phyloP scores from a whole-genome alignment of 2,329 filamentous ascomycete species.

The Elsinoe perseae region DNA sequence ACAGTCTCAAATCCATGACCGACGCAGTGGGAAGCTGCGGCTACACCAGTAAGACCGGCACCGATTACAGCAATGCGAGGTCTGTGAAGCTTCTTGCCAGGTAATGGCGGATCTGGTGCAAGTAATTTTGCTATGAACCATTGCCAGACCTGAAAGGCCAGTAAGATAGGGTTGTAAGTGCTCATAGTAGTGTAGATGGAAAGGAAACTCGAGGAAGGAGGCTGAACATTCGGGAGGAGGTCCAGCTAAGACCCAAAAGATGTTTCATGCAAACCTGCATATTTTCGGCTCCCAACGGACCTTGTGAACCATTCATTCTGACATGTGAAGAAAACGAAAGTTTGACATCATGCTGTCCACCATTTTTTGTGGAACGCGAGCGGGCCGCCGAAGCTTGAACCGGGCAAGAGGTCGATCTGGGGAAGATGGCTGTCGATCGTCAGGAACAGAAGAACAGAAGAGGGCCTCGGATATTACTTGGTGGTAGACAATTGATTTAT shows the following conservation, averaged over 20 bases:
- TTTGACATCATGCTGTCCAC: constrained; percentile 2
- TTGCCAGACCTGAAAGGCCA: constrained; percentile 54
- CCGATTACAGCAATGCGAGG: constrained; percentile 49
- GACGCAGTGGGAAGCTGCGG: constrained; percentile 71
- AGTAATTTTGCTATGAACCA: constrained; percentile 57
- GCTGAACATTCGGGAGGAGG: not conserved
- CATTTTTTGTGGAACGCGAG: not conserved
- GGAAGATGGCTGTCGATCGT: not conserved
- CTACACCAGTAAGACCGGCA: constrained; percentile 60
- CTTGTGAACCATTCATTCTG: not conserved
- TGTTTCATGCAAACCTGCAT: constrained; percentile 1
- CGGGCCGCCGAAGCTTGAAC: constrained; percentile 10
- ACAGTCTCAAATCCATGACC: constrained; percentile 78
- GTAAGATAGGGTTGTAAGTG: constrained; percentile 12
- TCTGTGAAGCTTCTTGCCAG: constrained; percentile 48
- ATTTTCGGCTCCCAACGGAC: not conserved
- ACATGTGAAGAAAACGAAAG: constrained; percentile 4
- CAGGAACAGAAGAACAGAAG: not conserved
- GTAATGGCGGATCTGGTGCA: constrained; percentile 60
- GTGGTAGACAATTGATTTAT: not conserved
- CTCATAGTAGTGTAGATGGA: not conserved
- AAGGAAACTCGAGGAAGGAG: not conserved
- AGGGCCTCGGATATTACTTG: not conserved
- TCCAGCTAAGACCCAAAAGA: not conserved
- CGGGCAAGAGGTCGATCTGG: constrained; percentile 4